Evolutionary conservation across 1,284 basidiomycete genomes (phyloP).

Genomic region (Leccinum subrobustum): DNA sequence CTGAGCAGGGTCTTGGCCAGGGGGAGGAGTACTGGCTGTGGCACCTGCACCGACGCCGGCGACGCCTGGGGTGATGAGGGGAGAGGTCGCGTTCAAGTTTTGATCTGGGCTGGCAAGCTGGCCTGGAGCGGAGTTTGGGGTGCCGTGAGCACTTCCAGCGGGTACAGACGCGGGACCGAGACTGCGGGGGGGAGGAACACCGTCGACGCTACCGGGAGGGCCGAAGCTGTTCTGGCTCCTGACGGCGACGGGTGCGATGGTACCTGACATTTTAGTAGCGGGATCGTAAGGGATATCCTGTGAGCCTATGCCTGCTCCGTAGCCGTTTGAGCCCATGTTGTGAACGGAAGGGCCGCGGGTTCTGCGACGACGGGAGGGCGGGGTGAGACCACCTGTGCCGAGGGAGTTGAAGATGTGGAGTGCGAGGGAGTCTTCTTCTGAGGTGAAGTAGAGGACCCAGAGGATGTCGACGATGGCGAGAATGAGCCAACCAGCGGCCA

Average conservation of each 20-base stretch:
- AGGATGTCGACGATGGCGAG: conserved; percentile 88
- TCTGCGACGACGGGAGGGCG: conserved; percentile 70
- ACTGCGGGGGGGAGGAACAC: conserved; percentile 43
- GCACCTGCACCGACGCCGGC: conserved; percentile 52
- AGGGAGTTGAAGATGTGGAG: conserved; percentile 83
- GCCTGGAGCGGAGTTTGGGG: conserved; percentile 37
- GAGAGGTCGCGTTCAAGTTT: conserved; percentile 52
- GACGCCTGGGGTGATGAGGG: conserved; percentile 56
- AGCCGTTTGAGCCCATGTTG: conserved; percentile 64
- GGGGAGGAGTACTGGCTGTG: conserved; percentile 30
- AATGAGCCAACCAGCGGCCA: conserved; percentile 93
- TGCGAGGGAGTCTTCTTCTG: conserved; percentile 88
- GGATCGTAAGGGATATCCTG: conserved; percentile 58
- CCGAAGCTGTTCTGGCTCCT: conserved; percentile 64
- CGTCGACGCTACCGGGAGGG: conserved; percentile 48
- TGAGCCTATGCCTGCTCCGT: conserved; percentile 66
- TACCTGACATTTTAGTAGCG: conserved; percentile 48
- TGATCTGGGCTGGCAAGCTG: conserved; percentile 48
- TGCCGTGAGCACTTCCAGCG: conserved; percentile 46
- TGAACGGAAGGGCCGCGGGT: conserved; percentile 61
- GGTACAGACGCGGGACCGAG: conserved; percentile 30
- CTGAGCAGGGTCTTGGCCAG: conserved; percentile 25
- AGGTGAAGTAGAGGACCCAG: conserved; percentile 96
- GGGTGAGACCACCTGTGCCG: conserved; percentile 83
- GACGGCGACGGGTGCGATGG: conserved; percentile 41